A percentile compares a stretch with the other conserved stretches of the same genome.
These are phyloP conservation scores for Gentiana dahurica DNA, from an alignment of 257 asterid genomes.

Conservation along the genomic window DNA sequence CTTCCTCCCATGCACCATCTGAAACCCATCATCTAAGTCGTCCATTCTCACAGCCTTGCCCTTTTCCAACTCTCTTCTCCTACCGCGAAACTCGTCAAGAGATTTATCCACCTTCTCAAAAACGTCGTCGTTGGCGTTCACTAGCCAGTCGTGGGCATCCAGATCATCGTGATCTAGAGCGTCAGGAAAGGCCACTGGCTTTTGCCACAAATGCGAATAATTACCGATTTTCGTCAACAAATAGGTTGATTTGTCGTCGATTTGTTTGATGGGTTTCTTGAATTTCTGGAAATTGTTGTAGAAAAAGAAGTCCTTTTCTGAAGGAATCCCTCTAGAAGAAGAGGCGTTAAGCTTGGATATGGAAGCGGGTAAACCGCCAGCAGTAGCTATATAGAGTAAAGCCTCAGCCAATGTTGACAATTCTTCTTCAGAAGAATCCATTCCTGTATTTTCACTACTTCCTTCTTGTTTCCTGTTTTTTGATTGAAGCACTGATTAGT, in stretches of 20 bases:
- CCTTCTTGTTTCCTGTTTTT: too few species aligned
- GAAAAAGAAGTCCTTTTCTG: slow-evolving; percentile 71
- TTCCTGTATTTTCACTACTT: slow-evolving; percentile 30
- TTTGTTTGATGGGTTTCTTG: slow-evolving; percentile 42
- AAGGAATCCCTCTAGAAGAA: slow-evolving; percentile 68
- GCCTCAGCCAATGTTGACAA: slow-evolving; percentile 21
- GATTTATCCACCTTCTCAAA: slow-evolving; percentile 63
- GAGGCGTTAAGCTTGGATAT: slow-evolving; percentile 57
- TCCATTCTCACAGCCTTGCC: slow-evolving; percentile 34
- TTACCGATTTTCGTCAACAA: slow-evolving; percentile 43
- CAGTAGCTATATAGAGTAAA: slow-evolving; percentile 33
- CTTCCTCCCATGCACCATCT: slow-evolving; percentile 66
- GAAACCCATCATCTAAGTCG: slow-evolving; percentile 57
- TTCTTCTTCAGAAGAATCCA: slow-evolving; percentile 47
- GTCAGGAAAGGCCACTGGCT: slow-evolving; percentile 38
- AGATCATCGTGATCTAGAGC: slow-evolving; percentile 43
- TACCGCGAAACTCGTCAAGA: slow-evolving; percentile 49
- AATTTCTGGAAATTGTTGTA: slow-evolving; percentile 73
- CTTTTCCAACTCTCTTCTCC: slow-evolving; percentile 52
- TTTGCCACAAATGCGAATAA: slow-evolving; percentile 44
- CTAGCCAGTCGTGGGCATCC: slow-evolving; percentile 78
- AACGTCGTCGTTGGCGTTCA: slow-evolving; percentile 57
- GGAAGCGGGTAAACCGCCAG: slow-evolving; percentile 40
- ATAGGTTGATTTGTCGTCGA: slow-evolving; percentile 37
- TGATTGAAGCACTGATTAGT: too few species aligned